Base-by-base conservation (phyloP, 805 yeast genomes). In the Ogataea nonfermentans region DNA sequence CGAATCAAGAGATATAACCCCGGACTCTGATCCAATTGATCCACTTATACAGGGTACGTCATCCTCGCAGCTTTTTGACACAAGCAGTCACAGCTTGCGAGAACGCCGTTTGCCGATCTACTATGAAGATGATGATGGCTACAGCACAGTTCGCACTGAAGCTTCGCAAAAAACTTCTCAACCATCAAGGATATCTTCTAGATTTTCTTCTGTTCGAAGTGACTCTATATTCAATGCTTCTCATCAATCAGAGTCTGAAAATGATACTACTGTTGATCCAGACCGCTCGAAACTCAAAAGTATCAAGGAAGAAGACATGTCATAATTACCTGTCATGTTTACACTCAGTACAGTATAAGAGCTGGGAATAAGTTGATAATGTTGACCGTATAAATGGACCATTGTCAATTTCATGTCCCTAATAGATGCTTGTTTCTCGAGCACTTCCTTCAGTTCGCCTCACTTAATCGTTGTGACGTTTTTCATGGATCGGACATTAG, bases 111-210 rank as follows among this genome's bases (percentile, higher is more conserved):
- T 40, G 24, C 34, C 43, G 2, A 44, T 44, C 6, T 52, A 37
- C 36, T 52, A 52, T 32, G 54, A 52, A 19, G 56, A 52, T 25
- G 56, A 49, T 24, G 56, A 52, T 24, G 56, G 54, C 5, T 52
- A 52, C 32, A 49, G 41, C 19, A 37, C 52, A 2, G 32, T 48
- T 4, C 39, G 49, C 20, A 20, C 44, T 4, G 49, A 39, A 9
- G 17, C 34, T 2, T 40, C 50, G 9, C 38, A 37, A 11, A 37
- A 36, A 22, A 25, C 34, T 6, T 24, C 50, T 8, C 43, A 40
- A 11, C 35, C 34, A 4, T 32, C 45, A 19, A 37, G 30, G 28
- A 9, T 29, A 11, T 32, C 45, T 11, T 44, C 48, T 8, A 25
- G 45, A 17, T 43, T 40, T 17, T 42, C 47, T 7, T 35, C 49